These are phyloP conservation scores for Phytophthora europaea DNA, from an alignment of 352 stramenopile species.

Conservation along the genomic window DNA sequence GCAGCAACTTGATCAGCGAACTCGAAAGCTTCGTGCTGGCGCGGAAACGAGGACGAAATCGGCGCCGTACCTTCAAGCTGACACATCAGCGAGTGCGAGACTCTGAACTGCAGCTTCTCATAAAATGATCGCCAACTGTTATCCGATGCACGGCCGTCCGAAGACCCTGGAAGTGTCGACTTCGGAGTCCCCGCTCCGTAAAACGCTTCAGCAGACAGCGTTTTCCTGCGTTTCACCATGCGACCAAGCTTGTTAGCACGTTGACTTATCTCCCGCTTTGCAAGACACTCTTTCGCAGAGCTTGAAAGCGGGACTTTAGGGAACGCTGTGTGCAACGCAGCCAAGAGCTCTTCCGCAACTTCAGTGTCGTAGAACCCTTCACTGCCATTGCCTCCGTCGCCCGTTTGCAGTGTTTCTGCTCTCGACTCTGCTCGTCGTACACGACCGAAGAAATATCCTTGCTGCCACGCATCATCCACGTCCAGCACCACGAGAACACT, in stretches of 20 bases:
- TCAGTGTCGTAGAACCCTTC: conserved; percentile 37
- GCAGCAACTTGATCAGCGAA: conserved; percentile 71
- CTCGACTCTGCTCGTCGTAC: conserved; percentile 14
- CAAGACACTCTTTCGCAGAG: conserved; percentile 50
- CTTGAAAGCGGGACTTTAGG: conserved; percentile 54
- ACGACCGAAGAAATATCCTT: conserved; percentile 66
- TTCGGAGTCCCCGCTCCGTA: conserved; percentile 30
- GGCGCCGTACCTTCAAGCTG: conserved; percentile 81
- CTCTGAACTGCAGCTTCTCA: conserved; percentile 79
- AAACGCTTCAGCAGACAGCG: conserved; percentile 44
- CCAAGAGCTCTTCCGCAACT: conserved; percentile 47
- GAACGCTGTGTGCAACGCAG: conserved; percentile 54
- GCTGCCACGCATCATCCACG: conserved; percentile 42
- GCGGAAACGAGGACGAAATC: conserved; percentile 71
- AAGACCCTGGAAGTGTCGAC: not conserved
- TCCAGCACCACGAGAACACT: conserved; percentile 65
- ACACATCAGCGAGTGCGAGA: conserved; percentile 80
- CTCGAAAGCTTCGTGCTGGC: conserved; percentile 85
- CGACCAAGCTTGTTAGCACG: conserved; percentile 14
- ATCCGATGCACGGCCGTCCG: not conserved
- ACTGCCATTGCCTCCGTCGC: not conserved
- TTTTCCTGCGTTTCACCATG: conserved; percentile 42
- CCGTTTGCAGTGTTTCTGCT: not conserved
- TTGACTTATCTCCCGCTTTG: conserved; percentile 18
- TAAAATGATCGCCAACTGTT: conserved; percentile 64